Conservation (phyloP, 2,329 filamentous ascomycete genomes). For the Sporothrix phasma region DNA sequence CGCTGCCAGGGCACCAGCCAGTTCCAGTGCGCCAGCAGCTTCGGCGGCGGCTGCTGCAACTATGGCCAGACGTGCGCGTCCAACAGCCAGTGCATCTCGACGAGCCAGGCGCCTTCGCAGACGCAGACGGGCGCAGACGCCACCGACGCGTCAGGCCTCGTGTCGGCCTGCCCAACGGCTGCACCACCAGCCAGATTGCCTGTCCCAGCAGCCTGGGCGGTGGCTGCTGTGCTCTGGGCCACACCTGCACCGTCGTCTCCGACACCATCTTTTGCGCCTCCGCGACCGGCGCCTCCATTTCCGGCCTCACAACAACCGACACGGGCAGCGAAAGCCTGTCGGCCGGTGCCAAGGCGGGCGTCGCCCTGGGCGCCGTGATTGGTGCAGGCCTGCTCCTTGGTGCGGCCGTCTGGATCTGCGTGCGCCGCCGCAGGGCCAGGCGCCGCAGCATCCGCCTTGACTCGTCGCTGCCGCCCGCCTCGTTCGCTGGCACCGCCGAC, state of each 20-base stretch:
- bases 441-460: conserved; percentile 13
- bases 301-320: conserved; percentile 20
- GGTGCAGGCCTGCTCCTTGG: conserved; percentile 35
- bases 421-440: conserved; percentile 21
- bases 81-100: conserved; percentile 28
- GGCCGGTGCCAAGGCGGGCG: conserved; percentile 44
- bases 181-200: conserved; percentile 35
- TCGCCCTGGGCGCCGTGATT: conserved; percentile 43
- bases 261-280: conserved; percentile 36
- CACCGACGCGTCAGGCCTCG: conserved; percentile 14
- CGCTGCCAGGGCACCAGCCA: conserved; percentile 32
- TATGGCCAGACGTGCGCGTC: conserved; percentile 35
- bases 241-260: conserved; percentile 30
- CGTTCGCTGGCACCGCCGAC: conserved; percentile 15
- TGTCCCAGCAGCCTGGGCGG: conserved; percentile 38
- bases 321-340: conserved; percentile 28
- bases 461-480: conserved; percentile 10
- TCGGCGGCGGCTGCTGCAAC: conserved; percentile 42
- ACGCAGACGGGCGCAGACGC: not conserved
- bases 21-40: conserved; percentile 34
- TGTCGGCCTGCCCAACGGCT: conserved; percentile 32
- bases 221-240: conserved; percentile 40
- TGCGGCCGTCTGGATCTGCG: conserved; percentile 37
- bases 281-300: conserved; percentile 21
- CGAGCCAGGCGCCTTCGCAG: conserved; percentile 6